These are phyloP conservation scores for Alternaria consortialis DNA, from an alignment of 2,329 filamentous ascomycete species.

Conservation along the genomic window DNA sequence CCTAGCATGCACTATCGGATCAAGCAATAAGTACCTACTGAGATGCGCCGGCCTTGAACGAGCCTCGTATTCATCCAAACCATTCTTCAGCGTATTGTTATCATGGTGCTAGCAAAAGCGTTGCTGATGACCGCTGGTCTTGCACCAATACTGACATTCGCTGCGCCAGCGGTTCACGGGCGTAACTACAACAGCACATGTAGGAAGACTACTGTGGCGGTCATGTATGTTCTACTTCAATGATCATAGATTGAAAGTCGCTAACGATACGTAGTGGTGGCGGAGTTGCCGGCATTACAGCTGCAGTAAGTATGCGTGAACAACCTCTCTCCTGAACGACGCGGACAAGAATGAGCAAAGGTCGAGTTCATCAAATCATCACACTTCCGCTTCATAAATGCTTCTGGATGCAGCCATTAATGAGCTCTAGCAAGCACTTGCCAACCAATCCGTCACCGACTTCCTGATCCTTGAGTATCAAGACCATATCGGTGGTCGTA, in stretches of 20 bases:
- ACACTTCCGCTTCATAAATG: background rate
- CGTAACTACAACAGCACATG: conserved; percentile 37
- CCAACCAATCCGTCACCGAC: conserved; percentile 68
- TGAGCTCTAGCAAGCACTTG: conserved; percentile 62
- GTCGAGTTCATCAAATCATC: background rate
- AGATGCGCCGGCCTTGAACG: background rate
- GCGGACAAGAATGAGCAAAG: background rate
- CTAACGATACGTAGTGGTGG: conserved; percentile 56
- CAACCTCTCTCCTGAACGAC: background rate
- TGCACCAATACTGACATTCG: conserved; percentile 14
- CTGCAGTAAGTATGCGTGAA: conserved; percentile 57
- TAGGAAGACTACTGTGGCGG: conserved; percentile 43
- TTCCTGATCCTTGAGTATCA: conserved; percentile 73
- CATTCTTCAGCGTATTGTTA: background rate
- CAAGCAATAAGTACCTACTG: conserved; percentile 7
- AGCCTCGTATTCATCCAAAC: background rate
- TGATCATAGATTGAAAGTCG: background rate
- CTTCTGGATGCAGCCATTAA: conserved; percentile 7
- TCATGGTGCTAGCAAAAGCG: conserved; percentile 9
- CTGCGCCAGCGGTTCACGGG: conserved; percentile 24
- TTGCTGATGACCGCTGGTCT: conserved; percentile 15
- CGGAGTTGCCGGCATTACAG: conserved; percentile 70
- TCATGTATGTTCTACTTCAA: conserved; percentile 32
- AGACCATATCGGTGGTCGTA: conserved; percentile 68
- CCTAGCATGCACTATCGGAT: background rate